These are phyloP conservation scores for Thelephora ganbajun DNA, from an alignment of 768 basidiomycete genomes.

Conservation along the genomic window DNA sequence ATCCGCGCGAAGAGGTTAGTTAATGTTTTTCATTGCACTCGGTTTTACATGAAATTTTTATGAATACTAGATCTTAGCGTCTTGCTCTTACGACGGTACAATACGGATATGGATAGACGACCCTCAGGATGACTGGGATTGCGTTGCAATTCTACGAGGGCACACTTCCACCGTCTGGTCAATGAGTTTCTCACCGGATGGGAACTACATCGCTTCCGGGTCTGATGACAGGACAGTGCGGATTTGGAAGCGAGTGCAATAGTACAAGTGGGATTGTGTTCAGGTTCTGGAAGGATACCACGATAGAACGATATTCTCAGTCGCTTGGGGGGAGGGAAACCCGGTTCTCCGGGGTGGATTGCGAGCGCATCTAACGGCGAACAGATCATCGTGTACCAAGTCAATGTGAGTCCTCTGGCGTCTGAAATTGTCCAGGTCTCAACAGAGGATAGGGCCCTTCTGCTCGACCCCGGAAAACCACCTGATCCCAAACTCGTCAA, in stretches of 20 bases:
- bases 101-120: slow-evolving; percentile 91
- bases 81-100: slow-evolving; percentile 93
- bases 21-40: slow-evolving; percentile 3
- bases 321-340: slow-evolving; percentile 55
- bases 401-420: slow-evolving; percentile 18
- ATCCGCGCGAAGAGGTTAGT: slow-evolving; percentile 83
- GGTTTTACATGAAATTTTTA: slow-evolving; percentile 3
- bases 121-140: slow-evolving; percentile 89
- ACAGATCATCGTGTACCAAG: slow-evolving; percentile 64
- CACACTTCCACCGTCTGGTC: slow-evolving; percentile 90
- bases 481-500: slow-evolving; percentile 24
- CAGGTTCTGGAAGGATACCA: slow-evolving; percentile 43
- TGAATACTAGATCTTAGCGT: slow-evolving; percentile 36
- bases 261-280: slow-evolving; percentile 51
- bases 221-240: slow-evolving; percentile 78
- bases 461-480: slow-evolving; percentile 22
- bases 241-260: slow-evolving; percentile 63
- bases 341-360: slow-evolving; percentile 56
- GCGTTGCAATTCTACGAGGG: slow-evolving; percentile 66
- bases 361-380: slow-evolving; percentile 85
- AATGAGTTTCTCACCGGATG: slow-evolving; percentile 65
- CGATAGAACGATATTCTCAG: slow-evolving; percentile 64
- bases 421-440: neutral
- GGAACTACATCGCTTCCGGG: slow-evolving; percentile 71
- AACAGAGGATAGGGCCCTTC: slow-evolving; percentile 18